Evolutionary conservation across 768 basidiomycete genomes (phyloP).

Genomic region (Harrya chromipes): DNA sequence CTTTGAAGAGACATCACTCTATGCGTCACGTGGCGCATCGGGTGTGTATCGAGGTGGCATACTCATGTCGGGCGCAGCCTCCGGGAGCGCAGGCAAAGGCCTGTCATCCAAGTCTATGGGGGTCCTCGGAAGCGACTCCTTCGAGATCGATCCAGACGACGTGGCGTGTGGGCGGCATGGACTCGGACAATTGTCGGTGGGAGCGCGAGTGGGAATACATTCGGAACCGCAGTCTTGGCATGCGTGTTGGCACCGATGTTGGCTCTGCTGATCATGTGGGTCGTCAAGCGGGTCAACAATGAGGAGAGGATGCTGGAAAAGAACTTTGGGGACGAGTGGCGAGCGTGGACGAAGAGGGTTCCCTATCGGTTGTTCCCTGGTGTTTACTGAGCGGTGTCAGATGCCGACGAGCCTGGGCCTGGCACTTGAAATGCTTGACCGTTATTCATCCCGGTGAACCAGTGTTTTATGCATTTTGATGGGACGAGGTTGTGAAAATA

Average conservation of each 20-base stretch:
- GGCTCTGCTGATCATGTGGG: rapidly evolving
- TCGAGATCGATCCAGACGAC: slow-evolving; percentile 22
- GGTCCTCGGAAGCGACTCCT: slow-evolving; percentile 26
- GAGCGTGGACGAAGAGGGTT: slow-evolving; percentile 20
- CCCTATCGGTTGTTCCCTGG: slow-evolving; percentile 23
- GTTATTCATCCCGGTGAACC: too few relatives aligned
- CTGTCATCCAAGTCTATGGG: slow-evolving; percentile 19
- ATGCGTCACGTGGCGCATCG: slow-evolving; percentile 15
- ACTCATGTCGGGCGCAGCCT: slow-evolving; percentile 11
- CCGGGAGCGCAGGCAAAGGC: slow-evolving; percentile 18
- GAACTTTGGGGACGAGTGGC: slow-evolving; percentile 28
- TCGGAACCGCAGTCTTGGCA: neutral
- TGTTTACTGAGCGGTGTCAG: neutral
- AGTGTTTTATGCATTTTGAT: too few relatives aligned
- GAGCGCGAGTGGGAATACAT: too few relatives aligned
- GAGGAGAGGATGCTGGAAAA: slow-evolving; percentile 31
- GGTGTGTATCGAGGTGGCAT: slow-evolving; percentile 22
- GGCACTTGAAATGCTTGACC: too few relatives aligned
- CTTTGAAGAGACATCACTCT: too few relatives aligned
- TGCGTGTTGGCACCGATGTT: neutral
- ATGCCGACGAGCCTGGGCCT: too few relatives aligned
- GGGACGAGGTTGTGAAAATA: too few relatives aligned
- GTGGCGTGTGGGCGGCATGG: slow-evolving; percentile 24
- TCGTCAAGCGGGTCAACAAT: slow-evolving; percentile 19
- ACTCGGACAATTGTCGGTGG: too few relatives aligned